Base-by-base conservation (phyloP, 192 early-diverging fungal species). In the Lobosporangium transversale region DNA sequence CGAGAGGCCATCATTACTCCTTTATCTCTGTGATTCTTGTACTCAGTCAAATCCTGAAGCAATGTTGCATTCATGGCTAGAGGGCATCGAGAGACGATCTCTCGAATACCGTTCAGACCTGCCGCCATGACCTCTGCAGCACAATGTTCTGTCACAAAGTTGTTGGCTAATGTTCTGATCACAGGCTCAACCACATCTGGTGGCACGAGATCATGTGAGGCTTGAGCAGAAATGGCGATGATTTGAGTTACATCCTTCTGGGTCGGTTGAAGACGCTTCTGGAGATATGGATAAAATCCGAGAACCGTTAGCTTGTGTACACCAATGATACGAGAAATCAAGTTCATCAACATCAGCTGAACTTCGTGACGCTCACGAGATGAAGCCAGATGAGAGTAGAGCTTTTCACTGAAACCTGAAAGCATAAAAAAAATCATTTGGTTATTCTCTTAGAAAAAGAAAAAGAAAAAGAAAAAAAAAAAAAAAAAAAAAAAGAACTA, bases 91-190 rank as follows among this genome's bases (percentile, higher is more conserved):
- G 80, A 65, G 60, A 91, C 92, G 17, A 99, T 90, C 56, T 97
- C 97, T 50, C 98, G 92, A 35, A 94, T 90, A 51, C 88, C 88
- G 62, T 94, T 94, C 53, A 83, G 58, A 36, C 97, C 98, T 6
- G 96, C 97, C 17, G 92, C 90, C 83, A 99, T 95, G 36, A 98
- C 98, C 75, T 98, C 98, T 7, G 89, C 87, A 9, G 97, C 83
- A 42, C 87, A 90, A 78, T 95, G 95, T 67, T 92, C 94, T 40
- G 94, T 93, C 24, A 99, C 92, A 89, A 99, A 99, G 83, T 93
- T 94, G 80, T 99, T 94, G 15, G 98, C 95, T 20, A 98, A 89
- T 12, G 92, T 92, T 62, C 91, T 89, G n/a, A 99, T 80, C 8
- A 97, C 89, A 11, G 92, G 88, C 70, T 92, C 88, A 50, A 98